phyloP scores from a whole-genome alignment of 2,329 filamentous ascomycete genomes.

The Polytolypa hystricis region DNA sequence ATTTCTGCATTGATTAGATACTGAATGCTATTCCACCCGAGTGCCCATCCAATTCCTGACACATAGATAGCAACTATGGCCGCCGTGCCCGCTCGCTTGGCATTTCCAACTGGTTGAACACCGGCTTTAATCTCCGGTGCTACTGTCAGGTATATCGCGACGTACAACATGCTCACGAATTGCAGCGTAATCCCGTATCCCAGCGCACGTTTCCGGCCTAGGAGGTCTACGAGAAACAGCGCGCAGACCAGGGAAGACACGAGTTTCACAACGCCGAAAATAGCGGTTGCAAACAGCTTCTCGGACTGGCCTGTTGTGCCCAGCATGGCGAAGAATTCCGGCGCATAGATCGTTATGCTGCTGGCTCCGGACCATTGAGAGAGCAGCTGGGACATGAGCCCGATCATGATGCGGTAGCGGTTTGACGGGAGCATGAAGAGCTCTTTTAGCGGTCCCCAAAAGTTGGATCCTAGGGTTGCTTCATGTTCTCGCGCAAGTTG shows the following conservation, averaged over 20 bases:
- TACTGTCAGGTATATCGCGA: slow-evolving; percentile 39
- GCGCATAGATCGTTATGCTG: slow-evolving; percentile 60
- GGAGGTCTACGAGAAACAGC: slow-evolving; percentile 63
- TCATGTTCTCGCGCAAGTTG: slow-evolving; percentile 39
- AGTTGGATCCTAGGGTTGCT: slow-evolving; percentile 23
- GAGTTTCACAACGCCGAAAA: slow-evolving; percentile 66
- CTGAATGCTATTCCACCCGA: slow-evolving; percentile 39
- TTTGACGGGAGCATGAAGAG: slow-evolving; percentile 51
- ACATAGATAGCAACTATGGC: slow-evolving; percentile 37
- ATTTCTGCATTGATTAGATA: slow-evolving; percentile 38
- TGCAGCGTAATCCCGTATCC: slow-evolving; percentile 39
- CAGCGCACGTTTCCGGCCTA: slow-evolving; percentile 54
- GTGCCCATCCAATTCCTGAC: slow-evolving; percentile 35
- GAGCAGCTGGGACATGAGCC: slow-evolving; percentile 55
- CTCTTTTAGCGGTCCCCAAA: slow-evolving; percentile 11
- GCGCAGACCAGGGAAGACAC: slow-evolving; percentile 55
- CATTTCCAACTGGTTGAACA: slow-evolving; percentile 8
- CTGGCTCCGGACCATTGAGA: slow-evolving; percentile 62
- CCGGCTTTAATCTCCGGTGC: slow-evolving; percentile 20
- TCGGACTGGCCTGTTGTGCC: slow-evolving; percentile 56
- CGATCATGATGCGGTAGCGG: slow-evolving; percentile 57
- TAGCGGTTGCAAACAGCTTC: slow-evolving; percentile 58
- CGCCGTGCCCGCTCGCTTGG: slow-evolving; percentile 25
- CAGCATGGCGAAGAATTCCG: slow-evolving; percentile 58
- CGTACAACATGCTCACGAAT: slow-evolving; percentile 43